These are phyloP conservation scores for Gymnopus androsaceus DNA, from an alignment of 1,284 basidiomycete genomes.

Conservation along the genomic window DNA sequence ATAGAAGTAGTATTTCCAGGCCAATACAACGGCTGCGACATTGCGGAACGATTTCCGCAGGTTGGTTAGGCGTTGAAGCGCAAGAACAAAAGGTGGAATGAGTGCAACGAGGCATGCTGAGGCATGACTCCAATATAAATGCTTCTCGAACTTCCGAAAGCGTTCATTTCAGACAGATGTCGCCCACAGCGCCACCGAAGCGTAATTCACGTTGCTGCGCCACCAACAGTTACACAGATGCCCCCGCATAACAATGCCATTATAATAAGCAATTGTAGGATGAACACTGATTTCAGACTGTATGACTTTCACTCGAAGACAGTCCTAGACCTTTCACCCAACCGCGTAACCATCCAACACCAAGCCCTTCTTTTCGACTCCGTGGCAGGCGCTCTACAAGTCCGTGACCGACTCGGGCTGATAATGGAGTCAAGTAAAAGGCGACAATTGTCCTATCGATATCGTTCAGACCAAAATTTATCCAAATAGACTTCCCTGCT, in stretches of 20 bases:
- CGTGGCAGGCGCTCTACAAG: slow-evolving; percentile 26
- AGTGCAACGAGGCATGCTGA: too few species aligned
- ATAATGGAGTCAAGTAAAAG: slow-evolving; percentile 40
- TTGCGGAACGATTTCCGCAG: neutral
- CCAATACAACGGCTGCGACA: slow-evolving; percentile 30
- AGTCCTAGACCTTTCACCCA: slow-evolving; percentile 39
- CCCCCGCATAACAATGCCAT: too few species aligned
- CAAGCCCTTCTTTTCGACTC: slow-evolving; percentile 41
- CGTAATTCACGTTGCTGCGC: too few species aligned
- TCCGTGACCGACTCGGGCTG: slow-evolving; percentile 26
- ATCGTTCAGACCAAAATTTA: neutral
- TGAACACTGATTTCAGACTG: too few species aligned
- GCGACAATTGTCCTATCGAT: slow-evolving; percentile 41
- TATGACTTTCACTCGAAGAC: neutral
- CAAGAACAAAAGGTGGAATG: too few species aligned
- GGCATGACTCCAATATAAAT: too few species aligned
- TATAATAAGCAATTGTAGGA: too few species aligned
- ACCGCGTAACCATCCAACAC: slow-evolving; percentile 44
- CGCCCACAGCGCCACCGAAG: too few species aligned
- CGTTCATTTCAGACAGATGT: too few species aligned
- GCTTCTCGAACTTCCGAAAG: too few species aligned
- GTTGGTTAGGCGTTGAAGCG: neutral
- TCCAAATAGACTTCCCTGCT: slow-evolving; percentile 18
- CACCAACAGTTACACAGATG: too few species aligned
- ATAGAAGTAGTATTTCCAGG: slow-evolving; percentile 51